phyloP scores from a whole-genome alignment of 2,329 filamentous ascomycete genomes.

The Xylariaceae sp. region DNA sequence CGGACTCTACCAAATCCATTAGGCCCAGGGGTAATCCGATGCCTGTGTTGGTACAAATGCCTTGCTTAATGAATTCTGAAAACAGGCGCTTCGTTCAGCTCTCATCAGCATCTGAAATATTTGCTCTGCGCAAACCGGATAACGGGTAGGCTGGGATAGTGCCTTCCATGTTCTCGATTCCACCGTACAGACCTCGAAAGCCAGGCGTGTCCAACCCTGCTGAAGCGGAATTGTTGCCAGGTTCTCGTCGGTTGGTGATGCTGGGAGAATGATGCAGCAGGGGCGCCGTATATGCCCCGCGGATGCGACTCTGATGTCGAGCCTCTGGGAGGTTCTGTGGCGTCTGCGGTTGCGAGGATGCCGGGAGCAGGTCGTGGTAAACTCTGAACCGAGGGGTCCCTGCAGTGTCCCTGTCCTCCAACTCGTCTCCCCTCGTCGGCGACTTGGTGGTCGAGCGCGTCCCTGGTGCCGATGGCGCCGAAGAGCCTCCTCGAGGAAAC shows the following conservation, averaged over 20 bases:
- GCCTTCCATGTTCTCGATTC: conserved; percentile 40
- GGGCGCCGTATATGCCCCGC: conserved; percentile 37
- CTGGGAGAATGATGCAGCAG: too few relatives aligned
- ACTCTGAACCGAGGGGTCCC: conserved; percentile 26
- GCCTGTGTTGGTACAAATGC: too few relatives aligned
- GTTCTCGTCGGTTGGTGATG: too few relatives aligned
- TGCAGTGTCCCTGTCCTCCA: conserved; percentile 7
- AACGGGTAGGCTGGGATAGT: too few relatives aligned
- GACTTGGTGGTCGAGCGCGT: conserved; percentile 7
- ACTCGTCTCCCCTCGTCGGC: conserved; percentile 8
- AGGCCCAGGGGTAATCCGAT: too few relatives aligned
- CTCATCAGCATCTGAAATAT: too few relatives aligned
- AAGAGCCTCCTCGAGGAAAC: conserved; percentile 11
- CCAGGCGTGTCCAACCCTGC: conserved; percentile 33
- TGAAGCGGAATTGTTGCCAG: too few relatives aligned
- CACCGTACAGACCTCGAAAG: conserved; percentile 39
- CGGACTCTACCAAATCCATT: too few relatives aligned
- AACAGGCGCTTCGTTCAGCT: too few relatives aligned
- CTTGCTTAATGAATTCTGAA: too few relatives aligned
- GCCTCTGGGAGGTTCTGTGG: conserved; percentile 41
- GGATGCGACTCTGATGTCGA: conserved; percentile 36
- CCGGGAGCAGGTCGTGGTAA: conserved; percentile 39
- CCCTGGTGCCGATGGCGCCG: conserved; percentile 8
- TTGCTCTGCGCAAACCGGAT: too few relatives aligned
- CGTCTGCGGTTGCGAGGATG: conserved; percentile 41